Percentiles rank a stretch among this genome's conserved stretches.
phyloP scores from a whole-genome alignment of 805 yeast genomes.

The Lachancea lanzarotensis region DNA sequence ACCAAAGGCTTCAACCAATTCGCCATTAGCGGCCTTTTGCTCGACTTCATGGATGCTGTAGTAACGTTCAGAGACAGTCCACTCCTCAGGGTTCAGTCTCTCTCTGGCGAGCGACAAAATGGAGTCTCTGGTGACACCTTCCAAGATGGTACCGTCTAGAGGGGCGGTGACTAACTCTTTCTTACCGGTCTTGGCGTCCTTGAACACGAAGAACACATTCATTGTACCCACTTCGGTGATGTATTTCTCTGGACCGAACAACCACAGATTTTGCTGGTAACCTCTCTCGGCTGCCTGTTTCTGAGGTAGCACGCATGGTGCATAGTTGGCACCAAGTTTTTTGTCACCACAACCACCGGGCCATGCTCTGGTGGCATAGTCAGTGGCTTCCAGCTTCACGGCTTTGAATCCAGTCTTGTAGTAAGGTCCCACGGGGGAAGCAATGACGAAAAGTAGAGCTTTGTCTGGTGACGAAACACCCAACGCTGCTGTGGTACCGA shows the following conservation, averaged over 20 bases:
- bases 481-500: slow-evolving; percentile 82
- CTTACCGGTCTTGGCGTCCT: slow-evolving; percentile 67
- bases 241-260: slow-evolving; percentile 80
- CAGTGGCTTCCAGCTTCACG: slow-evolving; percentile 89
- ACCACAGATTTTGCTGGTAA: slow-evolving; percentile 93
- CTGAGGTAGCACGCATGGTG: slow-evolving; percentile 91
- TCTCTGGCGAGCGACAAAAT: slow-evolving; percentile 70
- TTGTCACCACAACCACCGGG: slow-evolving; percentile 98
- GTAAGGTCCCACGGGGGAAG: slow-evolving; percentile 97
- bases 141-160: slow-evolving; percentile 92
- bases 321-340: slow-evolving; percentile 96
- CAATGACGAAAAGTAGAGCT: slow-evolving; percentile 79
- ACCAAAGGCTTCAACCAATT: slow-evolving; percentile 90
- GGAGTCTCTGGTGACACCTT: slow-evolving; percentile 95
- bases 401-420: slow-evolving; percentile 94
- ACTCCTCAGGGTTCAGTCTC: slow-evolving; percentile 65
- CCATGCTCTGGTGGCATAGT: slow-evolving; percentile 97
- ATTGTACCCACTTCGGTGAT: slow-evolving; percentile 97
- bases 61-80: slow-evolving; percentile 81
- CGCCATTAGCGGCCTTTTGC: slow-evolving; percentile 71
- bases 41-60: slow-evolving; percentile 75
- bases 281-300: slow-evolving; percentile 86
- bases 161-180: slow-evolving; percentile 95
- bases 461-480: slow-evolving; percentile 81
- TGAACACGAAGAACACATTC: slow-evolving; percentile 88